These are phyloP conservation scores for Dioscorea alata DNA, from an alignment of 106 monocot species.

Conservation along the genomic window DNA sequence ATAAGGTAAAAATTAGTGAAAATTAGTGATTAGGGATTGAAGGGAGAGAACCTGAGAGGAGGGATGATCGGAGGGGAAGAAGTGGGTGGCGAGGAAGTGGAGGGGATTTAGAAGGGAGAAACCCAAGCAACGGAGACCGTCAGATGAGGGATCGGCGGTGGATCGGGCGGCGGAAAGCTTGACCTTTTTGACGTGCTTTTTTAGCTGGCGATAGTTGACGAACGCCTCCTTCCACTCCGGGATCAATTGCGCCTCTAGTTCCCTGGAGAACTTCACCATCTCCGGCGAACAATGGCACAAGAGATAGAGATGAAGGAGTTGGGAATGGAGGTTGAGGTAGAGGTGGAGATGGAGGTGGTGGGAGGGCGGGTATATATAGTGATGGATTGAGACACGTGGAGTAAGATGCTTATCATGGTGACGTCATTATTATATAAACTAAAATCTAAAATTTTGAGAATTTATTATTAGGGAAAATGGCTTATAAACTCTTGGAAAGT, in stretches of 20 bases:
- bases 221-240: slow-evolving; percentile 98
- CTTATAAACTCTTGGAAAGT: too few relatives aligned
- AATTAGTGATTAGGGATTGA: neutral
- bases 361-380: slow-evolving; percentile 8
- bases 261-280: slow-evolving; percentile 92
- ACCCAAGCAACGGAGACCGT: slow-evolving; percentile 1
- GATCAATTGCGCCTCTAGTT: slow-evolving; percentile 87
- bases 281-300: neutral
- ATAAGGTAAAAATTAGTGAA: neutral
- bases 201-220: slow-evolving; percentile 87
- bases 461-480: too few relatives aligned
- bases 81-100: slow-evolving; percentile 24
- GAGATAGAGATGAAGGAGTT: neutral
- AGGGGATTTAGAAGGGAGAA: slow-evolving; percentile 55
- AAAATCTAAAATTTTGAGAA: too few relatives aligned
- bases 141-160: neutral
- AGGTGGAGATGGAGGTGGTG: neutral
- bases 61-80: neutral
- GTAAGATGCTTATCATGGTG: too few relatives aligned
- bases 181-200: slow-evolving; percentile 90
- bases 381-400: neutral
- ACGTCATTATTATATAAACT: too few relatives aligned
- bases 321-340: too few relatives aligned
- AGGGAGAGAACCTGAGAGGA: neutral
- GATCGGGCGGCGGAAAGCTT: slow-evolving; percentile 44